A percentile compares a stretch with the other conserved stretches of the same genome.
Evolutionary conservation across 2,329 filamentous ascomycete species (phyloP).

Genomic region (Penicillium vulpinum): DNA sequence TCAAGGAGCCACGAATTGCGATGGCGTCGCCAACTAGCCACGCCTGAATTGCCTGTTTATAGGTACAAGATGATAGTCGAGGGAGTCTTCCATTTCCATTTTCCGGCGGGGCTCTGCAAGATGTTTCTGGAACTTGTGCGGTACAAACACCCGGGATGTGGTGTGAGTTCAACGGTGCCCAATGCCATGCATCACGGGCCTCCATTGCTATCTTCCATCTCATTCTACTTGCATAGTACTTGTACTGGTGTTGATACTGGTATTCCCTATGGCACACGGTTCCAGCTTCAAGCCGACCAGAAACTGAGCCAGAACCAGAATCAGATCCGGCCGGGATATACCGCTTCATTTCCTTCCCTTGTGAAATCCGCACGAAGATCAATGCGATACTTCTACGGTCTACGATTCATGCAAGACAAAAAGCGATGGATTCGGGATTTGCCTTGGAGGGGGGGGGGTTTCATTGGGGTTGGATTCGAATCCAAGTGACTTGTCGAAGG

Average conservation of each 20-base stretch:
- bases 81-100: not conserved
- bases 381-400: not conserved
- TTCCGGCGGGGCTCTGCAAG: not conserved
- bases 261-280: not conserved
- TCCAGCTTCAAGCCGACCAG: not conserved
- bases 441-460: too few species aligned
- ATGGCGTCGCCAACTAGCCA: conserved; percentile 26
- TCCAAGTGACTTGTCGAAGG: not conserved
- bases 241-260: not conserved
- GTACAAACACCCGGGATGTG: not conserved
- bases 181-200: not conserved
- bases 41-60: not conserved
- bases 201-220: not conserved
- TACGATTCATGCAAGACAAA: not conserved
- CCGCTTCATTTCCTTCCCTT: not conserved
- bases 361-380: not conserved
- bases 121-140: not conserved
- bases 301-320: not conserved
- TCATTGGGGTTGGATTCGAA: not conserved
- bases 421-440: not conserved
- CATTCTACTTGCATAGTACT: not conserved
- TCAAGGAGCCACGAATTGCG: conserved; percentile 26
- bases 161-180: not conserved
- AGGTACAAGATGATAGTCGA: conserved; percentile 1
- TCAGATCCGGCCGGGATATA: not conserved